These are phyloP conservation scores for Diaporthe amygdali DNA, from an alignment of 2,329 filamentous ascomycete species.

Conservation along the genomic window DNA sequence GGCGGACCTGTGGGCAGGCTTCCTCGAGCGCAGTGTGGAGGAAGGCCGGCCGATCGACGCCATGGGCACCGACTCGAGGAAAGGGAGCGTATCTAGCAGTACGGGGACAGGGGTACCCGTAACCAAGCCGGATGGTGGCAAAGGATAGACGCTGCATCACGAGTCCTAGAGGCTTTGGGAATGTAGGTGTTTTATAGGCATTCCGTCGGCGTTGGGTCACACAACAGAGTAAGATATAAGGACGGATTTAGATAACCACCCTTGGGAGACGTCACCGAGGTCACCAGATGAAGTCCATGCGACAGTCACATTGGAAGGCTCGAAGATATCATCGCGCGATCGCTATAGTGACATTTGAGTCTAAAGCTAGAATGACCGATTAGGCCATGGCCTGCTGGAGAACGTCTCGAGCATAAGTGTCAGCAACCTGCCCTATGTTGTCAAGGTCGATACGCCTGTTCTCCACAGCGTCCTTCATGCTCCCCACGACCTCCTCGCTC, in stretches of 20 bases:
- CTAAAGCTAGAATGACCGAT: not conserved
- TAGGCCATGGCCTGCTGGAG: slow-evolving; percentile 32
- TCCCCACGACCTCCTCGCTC: slow-evolving; percentile 75
- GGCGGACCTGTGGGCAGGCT: slow-evolving; percentile 92
- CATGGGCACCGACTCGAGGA: slow-evolving; percentile 40
- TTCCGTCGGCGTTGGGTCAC: slow-evolving; percentile 3
- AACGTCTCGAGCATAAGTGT: slow-evolving; percentile 59
- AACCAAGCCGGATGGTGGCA: slow-evolving; percentile 42
- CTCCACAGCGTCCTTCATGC: slow-evolving; percentile 70
- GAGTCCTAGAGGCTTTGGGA: not conserved
- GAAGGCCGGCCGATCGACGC: slow-evolving; percentile 49
- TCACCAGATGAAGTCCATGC: not conserved
- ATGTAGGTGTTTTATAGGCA: not conserved
- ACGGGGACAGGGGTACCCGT: slow-evolving; percentile 41
- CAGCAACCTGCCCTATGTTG: slow-evolving; percentile 67
- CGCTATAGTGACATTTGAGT: not conserved
- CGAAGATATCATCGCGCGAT: no score
- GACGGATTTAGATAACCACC: slow-evolving; percentile 16
- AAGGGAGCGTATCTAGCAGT: slow-evolving; percentile 57
- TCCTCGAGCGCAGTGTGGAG: slow-evolving; percentile 76
- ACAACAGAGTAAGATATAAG: not conserved
- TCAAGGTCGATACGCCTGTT: slow-evolving; percentile 65
- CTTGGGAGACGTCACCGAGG: not conserved
- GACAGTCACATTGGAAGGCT: not conserved
- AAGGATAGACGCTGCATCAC: slow-evolving; percentile 26